Evolutionary conservation across 805 yeast genomes (phyloP).

Genomic region (Cyberlindnera petersonii): DNA sequence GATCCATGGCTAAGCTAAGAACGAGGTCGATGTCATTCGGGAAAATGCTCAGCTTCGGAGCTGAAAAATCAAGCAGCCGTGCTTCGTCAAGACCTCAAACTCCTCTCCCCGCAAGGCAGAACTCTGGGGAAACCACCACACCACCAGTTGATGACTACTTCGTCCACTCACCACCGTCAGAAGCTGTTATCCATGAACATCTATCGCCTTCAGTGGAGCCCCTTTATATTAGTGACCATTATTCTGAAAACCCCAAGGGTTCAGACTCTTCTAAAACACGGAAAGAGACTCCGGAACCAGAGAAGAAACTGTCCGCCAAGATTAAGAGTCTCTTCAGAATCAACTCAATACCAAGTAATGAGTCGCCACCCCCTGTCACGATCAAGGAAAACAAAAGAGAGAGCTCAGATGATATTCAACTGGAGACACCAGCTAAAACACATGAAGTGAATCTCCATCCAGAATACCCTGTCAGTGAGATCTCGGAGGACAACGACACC

Average conservation of each 20-base stretch:
- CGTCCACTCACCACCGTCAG: constrained; percentile 7
- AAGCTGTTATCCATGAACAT: constrained; percentile 15
- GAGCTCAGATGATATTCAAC: constrained; percentile 9
- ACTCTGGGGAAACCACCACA: background rate
- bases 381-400: constrained; percentile 7
- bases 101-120: constrained; percentile 1
- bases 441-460: constrained; percentile 14
- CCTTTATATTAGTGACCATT: constrained; percentile 1
- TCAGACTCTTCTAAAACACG: background rate
- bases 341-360: constrained; percentile 13
- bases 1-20: constrained; percentile 28
- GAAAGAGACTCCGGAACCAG: constrained; percentile 1
- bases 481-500: constrained; percentile 3
- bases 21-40: constrained; percentile 41
- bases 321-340: constrained; percentile 24
- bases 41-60: constrained; percentile 37
- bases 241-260: constrained; percentile 1
- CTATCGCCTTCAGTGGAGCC: constrained; percentile 12
- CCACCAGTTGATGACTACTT: constrained; percentile 9
- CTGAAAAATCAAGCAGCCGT: constrained; percentile 14
- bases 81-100: constrained; percentile 13
- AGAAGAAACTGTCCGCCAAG: constrained; percentile 19
- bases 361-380: constrained; percentile 20
- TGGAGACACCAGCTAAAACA: constrained; percentile 17
- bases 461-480: constrained; percentile 11